Evolutionary conservation across 2,329 filamentous ascomycete species (phyloP).

Genomic region (Xylariaceae sp.): DNA sequence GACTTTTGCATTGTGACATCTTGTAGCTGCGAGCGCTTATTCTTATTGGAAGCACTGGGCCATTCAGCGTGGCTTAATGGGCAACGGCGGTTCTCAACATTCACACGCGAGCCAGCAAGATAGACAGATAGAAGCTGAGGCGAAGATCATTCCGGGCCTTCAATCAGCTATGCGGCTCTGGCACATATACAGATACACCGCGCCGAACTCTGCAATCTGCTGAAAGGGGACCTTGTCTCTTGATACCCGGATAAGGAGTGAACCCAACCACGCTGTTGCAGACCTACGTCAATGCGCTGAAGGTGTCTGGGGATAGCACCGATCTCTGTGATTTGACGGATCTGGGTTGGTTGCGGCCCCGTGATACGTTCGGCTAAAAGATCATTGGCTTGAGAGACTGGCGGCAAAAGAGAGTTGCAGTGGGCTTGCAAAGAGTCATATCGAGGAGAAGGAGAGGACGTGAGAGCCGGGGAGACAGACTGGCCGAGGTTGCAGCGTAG

Average conservation of each 20-base stretch:
- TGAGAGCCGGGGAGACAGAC: slow-evolving; percentile 6
- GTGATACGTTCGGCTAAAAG: slow-evolving; percentile 15
- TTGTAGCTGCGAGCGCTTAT: slow-evolving; percentile 19
- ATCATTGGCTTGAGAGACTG: slow-evolving; percentile 14
- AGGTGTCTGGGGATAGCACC: slow-evolving; percentile 10
- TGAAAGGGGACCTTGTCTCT: slow-evolving; percentile 6
- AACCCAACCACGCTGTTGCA: slow-evolving; percentile 14
- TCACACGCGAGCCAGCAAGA: too few species aligned
- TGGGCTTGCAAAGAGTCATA: slow-evolving; percentile 12
- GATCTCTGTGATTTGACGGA: slow-evolving; percentile 18
- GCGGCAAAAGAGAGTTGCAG: slow-evolving; percentile 13
- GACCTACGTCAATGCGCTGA: slow-evolving; percentile 11
- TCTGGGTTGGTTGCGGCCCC: slow-evolving; percentile 14
- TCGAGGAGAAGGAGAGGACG: slow-evolving; percentile 13
- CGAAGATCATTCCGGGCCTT: slow-evolving; percentile 19
- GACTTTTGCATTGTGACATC: slow-evolving; percentile 28
- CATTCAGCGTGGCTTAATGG: slow-evolving; percentile 13
- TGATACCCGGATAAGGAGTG: slow-evolving; percentile 1
- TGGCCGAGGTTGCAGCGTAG: slow-evolving; percentile 10
- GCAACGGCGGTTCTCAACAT: slow-evolving; percentile 15
- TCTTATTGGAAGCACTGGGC: background rate
- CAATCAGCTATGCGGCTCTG: slow-evolving; percentile 26
- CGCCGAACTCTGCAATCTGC: slow-evolving; percentile 8
- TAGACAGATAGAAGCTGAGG: slow-evolving; percentile 6
- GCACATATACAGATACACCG: slow-evolving; percentile 10